A percentile compares a stretch with the other conserved stretches of the same genome.
These are phyloP conservation scores for Steccherinum ochraceum DNA, from an alignment of 768 basidiomycete genomes.

Conservation along the genomic window DNA sequence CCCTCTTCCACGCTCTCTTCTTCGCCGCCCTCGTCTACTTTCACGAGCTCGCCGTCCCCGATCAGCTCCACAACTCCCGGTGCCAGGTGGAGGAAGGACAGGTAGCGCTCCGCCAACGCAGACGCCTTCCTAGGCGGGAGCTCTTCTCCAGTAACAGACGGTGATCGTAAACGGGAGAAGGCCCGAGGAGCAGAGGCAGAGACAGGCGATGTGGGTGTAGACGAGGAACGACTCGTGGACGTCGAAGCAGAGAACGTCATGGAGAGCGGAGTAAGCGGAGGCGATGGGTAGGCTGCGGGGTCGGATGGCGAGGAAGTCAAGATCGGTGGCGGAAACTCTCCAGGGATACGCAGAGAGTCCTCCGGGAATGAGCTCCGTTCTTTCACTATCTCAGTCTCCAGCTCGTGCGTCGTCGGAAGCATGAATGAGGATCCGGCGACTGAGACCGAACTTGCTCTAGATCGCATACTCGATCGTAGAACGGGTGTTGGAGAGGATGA, in stretches of 20 bases:
- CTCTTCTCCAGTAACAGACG: conserved; percentile 2
- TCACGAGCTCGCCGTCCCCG: conserved; percentile 21
- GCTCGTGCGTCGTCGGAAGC: background rate
- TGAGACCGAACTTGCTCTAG: background rate
- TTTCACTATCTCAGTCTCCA: background rate
- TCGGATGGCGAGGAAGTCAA: background rate
- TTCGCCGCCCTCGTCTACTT: conserved; percentile 8
- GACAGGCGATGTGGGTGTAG: background rate
- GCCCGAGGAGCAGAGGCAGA: background rate
- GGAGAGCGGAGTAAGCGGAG: conserved; percentile 1
- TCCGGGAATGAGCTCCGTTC: background rate
- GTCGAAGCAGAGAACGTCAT: conserved; percentile 3
- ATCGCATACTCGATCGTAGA: background rate
- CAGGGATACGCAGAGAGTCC: background rate
- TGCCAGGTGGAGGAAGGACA: conserved; percentile 25
- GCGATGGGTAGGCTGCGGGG: conserved; percentile 8
- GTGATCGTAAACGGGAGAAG: conserved; percentile 12
- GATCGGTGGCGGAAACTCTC: background rate
- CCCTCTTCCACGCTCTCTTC: conserved; percentile 13
- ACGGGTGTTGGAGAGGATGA: background rate
- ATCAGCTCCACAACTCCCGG: conserved; percentile 26
- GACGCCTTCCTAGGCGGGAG: background rate
- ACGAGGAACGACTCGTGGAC: background rate
- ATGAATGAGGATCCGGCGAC: background rate
- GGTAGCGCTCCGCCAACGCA: conserved; percentile 19